Percentiles rank a stretch among this genome's conserved stretches.
Evolutionary conservation across 2,329 filamentous ascomycete species (phyloP).

Genomic region (Cercospora sesami): DNA sequence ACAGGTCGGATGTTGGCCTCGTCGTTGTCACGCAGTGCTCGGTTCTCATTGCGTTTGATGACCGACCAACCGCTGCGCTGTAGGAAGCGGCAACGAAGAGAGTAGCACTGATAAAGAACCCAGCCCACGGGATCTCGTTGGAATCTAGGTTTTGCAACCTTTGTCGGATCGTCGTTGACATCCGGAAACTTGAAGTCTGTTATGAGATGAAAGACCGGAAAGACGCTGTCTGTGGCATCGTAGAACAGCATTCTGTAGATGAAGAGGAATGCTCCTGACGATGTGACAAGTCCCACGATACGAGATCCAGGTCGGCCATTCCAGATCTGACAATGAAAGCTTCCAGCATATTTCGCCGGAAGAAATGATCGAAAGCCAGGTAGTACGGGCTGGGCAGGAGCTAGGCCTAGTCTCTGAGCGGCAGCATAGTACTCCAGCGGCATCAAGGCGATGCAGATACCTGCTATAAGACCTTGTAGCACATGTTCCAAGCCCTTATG

Average conservation of each 20-base stretch:
- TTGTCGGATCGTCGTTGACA: conserved; percentile 21
- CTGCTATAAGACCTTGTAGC: conserved; percentile 22
- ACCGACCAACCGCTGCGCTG: conserved; percentile 30
- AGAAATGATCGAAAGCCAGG: conserved; percentile 25
- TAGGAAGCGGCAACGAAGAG: conserved; percentile 23
- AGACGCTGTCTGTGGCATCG: conserved; percentile 22
- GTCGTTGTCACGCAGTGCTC: neutral
- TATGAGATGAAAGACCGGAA: conserved; percentile 25
- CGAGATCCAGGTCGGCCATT: conserved; percentile 15
- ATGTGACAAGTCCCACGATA: conserved; percentile 18
- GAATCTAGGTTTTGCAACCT: neutral
- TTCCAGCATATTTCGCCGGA: conserved; percentile 20
- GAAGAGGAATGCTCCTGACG: conserved; percentile 25
- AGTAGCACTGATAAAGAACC: conserved; percentile 27
- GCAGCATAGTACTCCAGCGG: conserved; percentile 32
- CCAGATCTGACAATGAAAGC: conserved; percentile 25
- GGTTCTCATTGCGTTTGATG: conserved; percentile 5
- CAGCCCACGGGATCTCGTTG: conserved; percentile 29
- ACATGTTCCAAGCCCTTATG: conserved; percentile 18
- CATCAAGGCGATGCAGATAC: conserved; percentile 30
- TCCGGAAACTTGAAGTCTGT: conserved; percentile 29
- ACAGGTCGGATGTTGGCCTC: conserved; percentile 6
- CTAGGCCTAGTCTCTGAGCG: conserved; percentile 32
- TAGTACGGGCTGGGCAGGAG: conserved; percentile 28
- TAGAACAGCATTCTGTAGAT: conserved; percentile 19